A percentile compares a stretch with the other conserved stretches of the same genome.
These are phyloP conservation scores for Suaeda aralocaspica DNA, from an alignment of 148 eudicot genomes.

Conservation along the genomic window DNA sequence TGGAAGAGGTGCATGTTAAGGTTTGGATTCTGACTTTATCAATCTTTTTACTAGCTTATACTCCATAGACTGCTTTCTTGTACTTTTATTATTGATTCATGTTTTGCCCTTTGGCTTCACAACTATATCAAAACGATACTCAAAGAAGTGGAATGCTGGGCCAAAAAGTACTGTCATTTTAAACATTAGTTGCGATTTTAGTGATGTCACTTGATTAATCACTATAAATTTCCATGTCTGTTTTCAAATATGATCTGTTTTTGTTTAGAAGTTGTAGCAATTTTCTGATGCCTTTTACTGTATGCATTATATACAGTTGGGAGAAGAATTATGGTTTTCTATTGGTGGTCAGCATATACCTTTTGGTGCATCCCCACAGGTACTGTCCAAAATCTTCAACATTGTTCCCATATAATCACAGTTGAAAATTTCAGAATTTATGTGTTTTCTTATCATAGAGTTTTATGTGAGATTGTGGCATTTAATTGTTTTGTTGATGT, in stretches of 20 bases:
- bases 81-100: background rate
- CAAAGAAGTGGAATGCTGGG: background rate
- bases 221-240: no score
- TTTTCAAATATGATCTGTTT: background rate
- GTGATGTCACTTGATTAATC: no score
- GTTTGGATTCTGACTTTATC: conserved; percentile 36
- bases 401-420: background rate
- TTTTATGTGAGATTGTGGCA: background rate
- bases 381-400: conserved; percentile 12
- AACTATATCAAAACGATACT: background rate
- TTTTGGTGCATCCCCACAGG: conserved; percentile 98
- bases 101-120: background rate
- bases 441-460: background rate
- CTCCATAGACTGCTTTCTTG: background rate
- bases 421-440: background rate
- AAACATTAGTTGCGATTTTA: no score
- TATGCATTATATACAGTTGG: conserved; percentile 43
- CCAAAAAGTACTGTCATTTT: background rate
- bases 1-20: conserved; percentile 97
- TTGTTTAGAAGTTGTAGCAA: background rate
- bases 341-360: conserved; percentile 89
- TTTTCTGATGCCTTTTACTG: conserved; percentile 11
- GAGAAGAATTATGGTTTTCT: conserved; percentile 80
- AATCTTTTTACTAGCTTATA: background rate
- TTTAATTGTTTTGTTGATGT: background rate